phyloP scores from a whole-genome alignment of 225 moss, liverwort and hornwort species.

The Bryoerythrophyllum caledonicum region DNA sequence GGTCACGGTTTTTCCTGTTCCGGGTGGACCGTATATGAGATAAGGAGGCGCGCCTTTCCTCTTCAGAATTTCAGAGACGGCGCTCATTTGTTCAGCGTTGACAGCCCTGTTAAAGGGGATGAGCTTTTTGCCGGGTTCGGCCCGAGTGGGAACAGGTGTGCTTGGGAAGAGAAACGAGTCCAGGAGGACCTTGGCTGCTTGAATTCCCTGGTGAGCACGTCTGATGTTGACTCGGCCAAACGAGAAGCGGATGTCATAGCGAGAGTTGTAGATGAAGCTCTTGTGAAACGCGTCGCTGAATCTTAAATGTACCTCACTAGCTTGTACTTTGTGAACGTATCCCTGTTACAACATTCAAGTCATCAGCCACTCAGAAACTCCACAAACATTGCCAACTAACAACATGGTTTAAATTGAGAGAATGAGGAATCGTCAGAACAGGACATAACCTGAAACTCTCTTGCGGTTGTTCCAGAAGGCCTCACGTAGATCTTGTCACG shows the following conservation, averaged over 20 bases:
- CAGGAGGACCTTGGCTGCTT: constrained; percentile 37
- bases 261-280: constrained; percentile 48
- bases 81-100: constrained; percentile 51
- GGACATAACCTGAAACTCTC: constrained; percentile 56
- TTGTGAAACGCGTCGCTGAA: constrained; percentile 54
- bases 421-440: constrained; percentile 11
- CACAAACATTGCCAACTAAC: neutral
- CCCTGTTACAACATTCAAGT: constrained; percentile 35
- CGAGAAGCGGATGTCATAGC: constrained; percentile 58
- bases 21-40: constrained; percentile 61
- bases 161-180: constrained; percentile 57
- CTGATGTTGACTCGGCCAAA: constrained; percentile 64
- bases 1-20: constrained; percentile 67
- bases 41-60: constrained; percentile 57
- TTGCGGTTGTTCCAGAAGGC: constrained; percentile 51
- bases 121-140: constrained; percentile 36
- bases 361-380: constrained; percentile 17
- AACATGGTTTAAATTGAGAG: neutral
- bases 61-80: constrained; percentile 55
- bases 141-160: constrained; percentile 24
- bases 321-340: constrained; percentile 66
- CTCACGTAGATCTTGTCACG: constrained; percentile 64
- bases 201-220: constrained; percentile 60
- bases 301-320: constrained; percentile 57
- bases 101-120: constrained; percentile 46